Conservation (phyloP, 31 red algal species). For the Endocladia muricata region DNA sequence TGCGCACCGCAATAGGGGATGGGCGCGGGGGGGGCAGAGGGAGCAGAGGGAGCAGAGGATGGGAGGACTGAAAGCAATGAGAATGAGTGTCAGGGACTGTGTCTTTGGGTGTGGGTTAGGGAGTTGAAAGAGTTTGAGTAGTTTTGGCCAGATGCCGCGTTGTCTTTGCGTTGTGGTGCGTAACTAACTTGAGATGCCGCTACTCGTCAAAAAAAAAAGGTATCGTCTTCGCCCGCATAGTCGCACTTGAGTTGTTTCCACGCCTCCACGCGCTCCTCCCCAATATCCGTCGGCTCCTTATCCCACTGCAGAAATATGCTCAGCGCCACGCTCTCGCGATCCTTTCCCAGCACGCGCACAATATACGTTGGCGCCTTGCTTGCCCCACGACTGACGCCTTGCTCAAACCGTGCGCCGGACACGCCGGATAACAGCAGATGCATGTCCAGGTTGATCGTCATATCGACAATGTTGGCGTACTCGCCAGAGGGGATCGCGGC, state of each 20-base stretch:
- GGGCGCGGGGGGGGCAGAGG: too few relatives aligned
- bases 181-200: too few relatives aligned
- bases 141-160: neutral
- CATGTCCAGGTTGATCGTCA: constrained; percentile 88
- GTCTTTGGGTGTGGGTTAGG: neutral
- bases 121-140: neutral
- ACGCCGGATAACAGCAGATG: constrained; percentile 76
- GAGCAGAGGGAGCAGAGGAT: neutral
- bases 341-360: constrained; percentile 78
- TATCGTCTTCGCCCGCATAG: constrained; percentile 33
- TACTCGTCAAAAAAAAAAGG: constrained; percentile 31
- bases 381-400: constrained; percentile 62
- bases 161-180: too few relatives aligned
- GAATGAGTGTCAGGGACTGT: neutral
- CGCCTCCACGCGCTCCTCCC: constrained; percentile 47
- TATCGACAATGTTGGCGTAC: constrained; percentile 95
- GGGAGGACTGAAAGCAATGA: neutral
- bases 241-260: constrained; percentile 80
- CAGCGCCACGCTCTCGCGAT: constrained; percentile 60
- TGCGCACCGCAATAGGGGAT: too few relatives aligned
- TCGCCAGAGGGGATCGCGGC: constrained; percentile 56
- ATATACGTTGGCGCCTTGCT: constrained; percentile 76
- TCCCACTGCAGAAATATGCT: constrained; percentile 89
- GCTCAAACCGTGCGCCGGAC: constrained; percentile 82
- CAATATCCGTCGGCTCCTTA: constrained; percentile 68